Conservation (phyloP, 2,329 filamentous ascomycete species). For the Arthrobotrys musiformis region DNA sequence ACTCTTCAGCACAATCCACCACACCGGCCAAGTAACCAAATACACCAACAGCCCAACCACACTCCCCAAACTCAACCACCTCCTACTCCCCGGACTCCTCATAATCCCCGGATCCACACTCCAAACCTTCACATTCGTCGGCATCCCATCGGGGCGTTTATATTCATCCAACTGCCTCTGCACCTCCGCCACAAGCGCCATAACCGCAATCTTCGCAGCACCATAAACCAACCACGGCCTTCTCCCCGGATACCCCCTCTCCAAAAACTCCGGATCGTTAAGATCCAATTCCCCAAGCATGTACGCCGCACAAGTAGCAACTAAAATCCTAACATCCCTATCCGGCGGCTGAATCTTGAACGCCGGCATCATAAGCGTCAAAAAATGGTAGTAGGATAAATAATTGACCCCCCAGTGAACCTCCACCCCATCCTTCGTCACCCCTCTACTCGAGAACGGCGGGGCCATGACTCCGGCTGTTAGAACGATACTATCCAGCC, state of each 20-base stretch:
- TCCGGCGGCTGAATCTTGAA: slow-evolving; percentile 91
- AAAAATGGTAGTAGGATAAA: slow-evolving; percentile 91
- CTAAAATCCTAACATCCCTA: slow-evolving; percentile 87
- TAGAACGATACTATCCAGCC: slow-evolving; percentile 89
- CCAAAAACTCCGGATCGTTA: slow-evolving; percentile 64
- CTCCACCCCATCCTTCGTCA: slow-evolving; percentile 83
- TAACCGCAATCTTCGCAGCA: slow-evolving; percentile 73
- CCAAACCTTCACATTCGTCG: slow-evolving; percentile 83
- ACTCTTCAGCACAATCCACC: slow-evolving; percentile 90
- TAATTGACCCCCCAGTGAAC: slow-evolving; percentile 95
- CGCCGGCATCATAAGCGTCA: slow-evolving; percentile 90
- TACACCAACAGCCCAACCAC: slow-evolving; percentile 83
- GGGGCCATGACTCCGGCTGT: slow-evolving; percentile 83
- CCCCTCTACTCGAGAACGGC: slow-evolving; percentile 69
- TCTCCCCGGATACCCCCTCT: slow-evolving; percentile 65
- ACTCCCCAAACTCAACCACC: slow-evolving; percentile 87
- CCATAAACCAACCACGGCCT: slow-evolving; percentile 62
- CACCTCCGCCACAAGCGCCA: slow-evolving; percentile 87
- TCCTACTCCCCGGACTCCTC: slow-evolving; percentile 85
- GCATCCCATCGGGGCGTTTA: slow-evolving; percentile 81
- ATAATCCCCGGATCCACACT: slow-evolving; percentile 87
- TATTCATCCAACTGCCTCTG: slow-evolving; percentile 91
- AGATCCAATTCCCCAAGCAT: slow-evolving; percentile 73
- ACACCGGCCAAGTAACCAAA: slow-evolving; percentile 78
- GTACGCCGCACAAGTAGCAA: slow-evolving; percentile 89